Conservation (phyloP, 2,329 filamentous ascomycete genomes). For the Microdochium trichocladiopsis region DNA sequence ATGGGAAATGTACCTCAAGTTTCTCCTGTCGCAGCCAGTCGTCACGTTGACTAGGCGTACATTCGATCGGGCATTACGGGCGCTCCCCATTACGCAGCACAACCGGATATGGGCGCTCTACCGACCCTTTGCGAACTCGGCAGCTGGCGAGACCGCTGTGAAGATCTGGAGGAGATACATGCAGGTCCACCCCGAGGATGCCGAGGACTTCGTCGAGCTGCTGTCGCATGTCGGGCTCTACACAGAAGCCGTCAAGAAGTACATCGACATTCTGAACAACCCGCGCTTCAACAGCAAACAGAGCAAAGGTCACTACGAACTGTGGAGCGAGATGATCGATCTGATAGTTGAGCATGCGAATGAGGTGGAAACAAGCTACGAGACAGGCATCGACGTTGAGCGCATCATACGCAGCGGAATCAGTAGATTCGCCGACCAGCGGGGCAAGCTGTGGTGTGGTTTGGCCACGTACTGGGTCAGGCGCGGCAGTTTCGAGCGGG, state of each 20-base stretch:
- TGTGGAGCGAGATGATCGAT: slow-evolving; percentile 98
- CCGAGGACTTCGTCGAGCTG: slow-evolving; percentile 91
- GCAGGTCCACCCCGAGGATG: slow-evolving; percentile 92
- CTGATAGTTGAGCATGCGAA: slow-evolving; percentile 85
- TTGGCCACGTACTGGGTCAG: slow-evolving; percentile 96
- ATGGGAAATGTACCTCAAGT: slow-evolving; percentile 95
- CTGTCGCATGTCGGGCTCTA: slow-evolving; percentile 75
- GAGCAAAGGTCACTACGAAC: slow-evolving; percentile 88
- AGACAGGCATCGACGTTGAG: slow-evolving; percentile 83
- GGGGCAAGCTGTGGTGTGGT: slow-evolving; percentile 91
- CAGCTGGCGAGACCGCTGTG: slow-evolving; percentile 81
- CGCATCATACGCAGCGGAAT: slow-evolving; percentile 91
- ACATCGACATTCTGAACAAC: slow-evolving; percentile 89
- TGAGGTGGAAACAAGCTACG: slow-evolving; percentile 73
- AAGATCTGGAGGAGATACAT: slow-evolving; percentile 95
- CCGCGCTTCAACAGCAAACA: slow-evolving; percentile 86
- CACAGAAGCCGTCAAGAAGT: slow-evolving; percentile 84
- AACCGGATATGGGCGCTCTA: slow-evolving; percentile 93
- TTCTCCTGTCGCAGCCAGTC: slow-evolving; percentile 85
- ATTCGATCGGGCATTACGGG: slow-evolving; percentile 87
- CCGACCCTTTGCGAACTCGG: slow-evolving; percentile 83
- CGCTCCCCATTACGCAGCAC: slow-evolving; percentile 90
- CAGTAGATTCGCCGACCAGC: slow-evolving; percentile 82
- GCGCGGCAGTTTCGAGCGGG: slow-evolving; percentile 83
- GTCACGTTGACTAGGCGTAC: slow-evolving; percentile 79